A percentile compares a stretch with the other conserved stretches of the same genome.
Evolutionary conservation across 139 green algal genomes (phyloP).

Genomic region (Closterium sp.): DNA sequence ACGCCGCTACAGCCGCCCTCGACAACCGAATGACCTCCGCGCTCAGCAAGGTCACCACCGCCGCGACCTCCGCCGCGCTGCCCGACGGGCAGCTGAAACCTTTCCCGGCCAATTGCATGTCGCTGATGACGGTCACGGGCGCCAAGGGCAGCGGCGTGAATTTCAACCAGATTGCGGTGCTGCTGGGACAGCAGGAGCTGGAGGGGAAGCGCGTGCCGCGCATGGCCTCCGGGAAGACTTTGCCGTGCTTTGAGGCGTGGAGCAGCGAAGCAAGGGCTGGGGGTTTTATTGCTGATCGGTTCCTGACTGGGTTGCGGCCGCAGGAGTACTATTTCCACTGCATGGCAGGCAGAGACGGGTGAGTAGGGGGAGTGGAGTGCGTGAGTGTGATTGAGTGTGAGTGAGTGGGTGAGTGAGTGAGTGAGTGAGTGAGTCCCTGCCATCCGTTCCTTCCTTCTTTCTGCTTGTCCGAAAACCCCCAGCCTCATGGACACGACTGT

Average conservation of each 20-base stretch:
- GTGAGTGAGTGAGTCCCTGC: too few species aligned
- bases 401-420: too few species aligned
- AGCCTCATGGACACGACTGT: too few species aligned
- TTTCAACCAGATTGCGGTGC: conserved; percentile 92
- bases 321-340: conserved; percentile 99
- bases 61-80: conserved; percentile 83
- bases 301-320: conserved; percentile 73
- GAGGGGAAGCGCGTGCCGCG: conserved; percentile 91
- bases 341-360: conserved; percentile 91
- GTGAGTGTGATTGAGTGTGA: too few species aligned
- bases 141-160: conserved; percentile 84
- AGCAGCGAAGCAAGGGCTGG: conserved; percentile 59
- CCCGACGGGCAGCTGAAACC: conserved; percentile 69
- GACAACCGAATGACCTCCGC: conserved; percentile 60
- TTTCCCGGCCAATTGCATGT: conserved; percentile 90
- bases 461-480: too few species aligned
- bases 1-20: conserved; percentile 37
- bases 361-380: too few species aligned
- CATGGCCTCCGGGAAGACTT: conserved; percentile 88
- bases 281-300: conserved; percentile 91
- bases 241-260: conserved; percentile 93
- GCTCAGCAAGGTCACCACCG: conserved; percentile 81
- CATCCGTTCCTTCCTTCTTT: too few species aligned
- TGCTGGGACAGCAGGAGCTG: conserved; percentile 97
- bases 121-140: conserved; percentile 84